Evolutionary conservation across 1,139 yeast genomes (phyloP).

Genomic region (Taphrina flavorubra): DNA sequence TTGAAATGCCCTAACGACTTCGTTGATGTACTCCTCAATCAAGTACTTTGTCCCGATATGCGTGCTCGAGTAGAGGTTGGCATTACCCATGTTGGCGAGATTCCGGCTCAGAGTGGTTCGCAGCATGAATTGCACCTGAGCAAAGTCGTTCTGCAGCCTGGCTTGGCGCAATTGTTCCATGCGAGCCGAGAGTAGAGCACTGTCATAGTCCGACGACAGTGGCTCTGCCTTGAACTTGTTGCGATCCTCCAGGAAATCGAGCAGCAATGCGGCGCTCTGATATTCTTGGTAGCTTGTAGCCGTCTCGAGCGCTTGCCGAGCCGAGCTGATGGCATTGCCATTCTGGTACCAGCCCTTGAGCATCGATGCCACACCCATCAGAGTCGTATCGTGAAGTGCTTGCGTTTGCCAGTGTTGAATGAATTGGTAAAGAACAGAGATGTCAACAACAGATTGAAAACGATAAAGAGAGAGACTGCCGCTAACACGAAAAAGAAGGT

Average conservation of each 20-base stretch:
- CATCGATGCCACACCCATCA: conserved; percentile 10
- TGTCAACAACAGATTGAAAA: conserved; percentile 7
- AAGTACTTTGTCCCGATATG: conserved; percentile 83
- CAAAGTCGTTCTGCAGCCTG: conserved; percentile 63
- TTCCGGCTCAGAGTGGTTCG: conserved; percentile 86
- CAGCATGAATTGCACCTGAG: conserved; percentile 69
- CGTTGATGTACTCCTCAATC: conserved; percentile 80
- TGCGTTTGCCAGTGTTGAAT: too few relatives aligned
- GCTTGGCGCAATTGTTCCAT: conserved; percentile 67
- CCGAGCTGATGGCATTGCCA: conserved; percentile 9
- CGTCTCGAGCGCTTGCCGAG: conserved; percentile 23
- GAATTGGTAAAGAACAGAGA: background rate
- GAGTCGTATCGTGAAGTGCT: background rate
- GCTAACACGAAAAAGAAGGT: background rate
- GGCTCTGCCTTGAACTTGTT: conserved; percentile 72
- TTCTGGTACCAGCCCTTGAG: conserved; percentile 11
- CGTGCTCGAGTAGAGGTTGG: conserved; percentile 74
- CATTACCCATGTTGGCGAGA: conserved; percentile 85
- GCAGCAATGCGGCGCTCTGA: conserved; percentile 20
- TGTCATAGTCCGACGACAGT: conserved; percentile 73
- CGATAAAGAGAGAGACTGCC: too few relatives aligned
- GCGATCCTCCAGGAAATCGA: conserved; percentile 32
- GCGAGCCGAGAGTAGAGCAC: conserved; percentile 61
- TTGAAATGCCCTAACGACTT: conserved; percentile 70
- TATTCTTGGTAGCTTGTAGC: conserved; percentile 36